Evolutionary conservation across 1,284 basidiomycete genomes (phyloP).

Genomic region (Ustilago sp.): DNA sequence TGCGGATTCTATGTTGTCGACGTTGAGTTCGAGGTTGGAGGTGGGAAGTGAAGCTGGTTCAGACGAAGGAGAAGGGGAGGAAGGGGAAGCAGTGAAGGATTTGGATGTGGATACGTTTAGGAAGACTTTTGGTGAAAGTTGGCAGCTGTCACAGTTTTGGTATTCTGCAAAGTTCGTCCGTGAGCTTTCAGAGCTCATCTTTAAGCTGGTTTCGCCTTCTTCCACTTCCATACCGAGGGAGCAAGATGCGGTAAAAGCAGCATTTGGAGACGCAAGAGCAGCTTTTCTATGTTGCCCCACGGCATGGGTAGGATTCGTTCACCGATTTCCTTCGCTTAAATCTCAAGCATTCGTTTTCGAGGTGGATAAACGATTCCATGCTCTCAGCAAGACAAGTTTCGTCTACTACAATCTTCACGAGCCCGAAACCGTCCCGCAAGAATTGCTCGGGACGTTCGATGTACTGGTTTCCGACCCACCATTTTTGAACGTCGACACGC

Average conservation of each 20-base stretch:
- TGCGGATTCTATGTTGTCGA: constrained; percentile 39
- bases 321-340: constrained; percentile 48
- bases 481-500: constrained; percentile 57
- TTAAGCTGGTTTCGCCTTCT: constrained; percentile 16
- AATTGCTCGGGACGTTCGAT: constrained; percentile 59
- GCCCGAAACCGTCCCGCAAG: constrained; percentile 49
- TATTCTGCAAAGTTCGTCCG: constrained; percentile 39
- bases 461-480: constrained; percentile 67
- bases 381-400: constrained; percentile 56
- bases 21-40: constrained; percentile 17
- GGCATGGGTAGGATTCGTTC: constrained; percentile 68
- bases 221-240: constrained; percentile 5
- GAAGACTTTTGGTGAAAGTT: constrained; percentile 62
- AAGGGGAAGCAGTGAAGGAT: not conserved
- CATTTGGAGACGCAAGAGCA: constrained; percentile 30
- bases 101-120: constrained; percentile 55
- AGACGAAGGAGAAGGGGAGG: constrained; percentile 33
- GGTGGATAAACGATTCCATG: constrained; percentile 66
- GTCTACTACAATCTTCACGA: constrained; percentile 68
- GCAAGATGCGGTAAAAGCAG: not conserved
- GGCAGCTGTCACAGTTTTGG: constrained; percentile 53
- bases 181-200: constrained; percentile 37
- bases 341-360: constrained; percentile 59
- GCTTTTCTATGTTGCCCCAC: constrained; percentile 70
- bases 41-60: constrained; percentile 6